A percentile compares a stretch with the other conserved stretches of the same genome.
Evolutionary conservation across 148 eudicot genomes (phyloP).

Genomic region (Diospyros kaki): DNA sequence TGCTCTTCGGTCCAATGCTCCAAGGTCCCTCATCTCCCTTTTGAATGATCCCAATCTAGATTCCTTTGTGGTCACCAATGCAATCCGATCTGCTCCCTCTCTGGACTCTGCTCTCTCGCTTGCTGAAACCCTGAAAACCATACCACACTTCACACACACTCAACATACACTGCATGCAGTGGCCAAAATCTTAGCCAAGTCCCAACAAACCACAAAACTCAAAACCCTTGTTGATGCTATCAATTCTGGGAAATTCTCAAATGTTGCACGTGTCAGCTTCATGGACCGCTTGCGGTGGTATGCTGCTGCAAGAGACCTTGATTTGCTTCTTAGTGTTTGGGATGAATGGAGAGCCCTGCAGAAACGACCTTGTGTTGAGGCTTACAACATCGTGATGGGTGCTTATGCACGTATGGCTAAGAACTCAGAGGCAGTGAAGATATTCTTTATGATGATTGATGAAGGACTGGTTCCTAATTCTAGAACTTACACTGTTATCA

Average conservation of each 20-base stretch:
- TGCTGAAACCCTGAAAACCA: slow-evolving; percentile 45
- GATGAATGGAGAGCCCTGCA: slow-evolving; percentile 49
- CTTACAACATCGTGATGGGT: slow-evolving; percentile 70
- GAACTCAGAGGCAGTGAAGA: slow-evolving; percentile 59
- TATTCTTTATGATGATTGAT: slow-evolving; percentile 48
- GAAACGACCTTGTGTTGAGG: slow-evolving; percentile 50
- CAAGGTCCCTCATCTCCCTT: slow-evolving; percentile 40
- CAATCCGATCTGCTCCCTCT: slow-evolving; percentile 80
- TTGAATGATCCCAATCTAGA: slow-evolving; percentile 58
- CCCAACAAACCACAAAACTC: slow-evolving; percentile 48
- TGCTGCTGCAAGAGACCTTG: slow-evolving; percentile 63
- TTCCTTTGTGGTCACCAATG: slow-evolving; percentile 81
- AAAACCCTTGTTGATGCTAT: slow-evolving; percentile 62
- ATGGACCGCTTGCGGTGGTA: slow-evolving; percentile 73
- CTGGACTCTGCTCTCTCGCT: slow-evolving; percentile 72
- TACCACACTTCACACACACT: slow-evolving; percentile 63
- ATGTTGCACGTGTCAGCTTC: slow-evolving; percentile 54
- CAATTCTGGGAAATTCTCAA: slow-evolving; percentile 51
- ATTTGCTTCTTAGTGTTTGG: slow-evolving; percentile 57
- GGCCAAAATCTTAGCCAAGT: slow-evolving; percentile 71
- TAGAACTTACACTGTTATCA: slow-evolving; percentile 52
- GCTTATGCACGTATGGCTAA: slow-evolving; percentile 51
- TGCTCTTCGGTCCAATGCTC: slow-evolving; percentile 44
- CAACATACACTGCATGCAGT: slow-evolving; percentile 64
- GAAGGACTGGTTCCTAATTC: slow-evolving; percentile 74